These are phyloP conservation scores for Acanthamoeba polyphaga DNA, from an alignment of 208 protist genomes.

Conservation along the genomic window DNA sequence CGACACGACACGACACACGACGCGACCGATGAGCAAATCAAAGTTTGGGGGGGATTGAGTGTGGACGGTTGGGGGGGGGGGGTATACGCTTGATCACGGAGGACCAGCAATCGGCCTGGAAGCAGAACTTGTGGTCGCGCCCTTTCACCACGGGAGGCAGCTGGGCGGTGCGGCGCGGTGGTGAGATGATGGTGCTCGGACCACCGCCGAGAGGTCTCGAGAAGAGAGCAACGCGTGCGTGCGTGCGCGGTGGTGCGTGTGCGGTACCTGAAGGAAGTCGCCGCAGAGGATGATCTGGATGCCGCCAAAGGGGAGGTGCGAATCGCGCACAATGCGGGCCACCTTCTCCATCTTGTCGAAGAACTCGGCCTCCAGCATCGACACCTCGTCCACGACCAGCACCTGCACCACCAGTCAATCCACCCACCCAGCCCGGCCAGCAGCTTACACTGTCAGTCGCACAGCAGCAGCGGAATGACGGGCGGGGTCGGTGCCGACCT, in stretches of 20 bases:
- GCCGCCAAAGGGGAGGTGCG: conserved; percentile 79
- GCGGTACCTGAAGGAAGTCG: conserved; percentile 80
- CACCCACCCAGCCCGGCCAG: no score
- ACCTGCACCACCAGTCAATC: background rate
- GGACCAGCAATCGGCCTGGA: conserved; percentile 44
- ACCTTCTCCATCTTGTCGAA: conserved; percentile 86
- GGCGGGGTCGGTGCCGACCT: background rate
- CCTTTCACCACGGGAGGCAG: conserved; percentile 32
- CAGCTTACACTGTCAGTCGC: background rate
- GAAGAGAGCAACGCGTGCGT: background rate
- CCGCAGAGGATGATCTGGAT: conserved; percentile 83
- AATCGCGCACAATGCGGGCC: conserved; percentile 73
- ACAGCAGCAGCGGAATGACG: background rate
- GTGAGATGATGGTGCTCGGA: background rate
- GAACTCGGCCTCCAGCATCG: conserved; percentile 81
- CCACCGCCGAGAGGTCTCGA: background rate
- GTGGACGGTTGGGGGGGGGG: background rate
- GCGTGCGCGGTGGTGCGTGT: background rate
- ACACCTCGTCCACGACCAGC: conserved; percentile 87
- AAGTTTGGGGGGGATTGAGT: background rate
- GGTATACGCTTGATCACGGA: conserved; percentile 20
- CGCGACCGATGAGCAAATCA: background rate
- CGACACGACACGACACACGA: background rate
- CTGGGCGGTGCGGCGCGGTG: background rate
- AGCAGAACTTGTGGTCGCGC: conserved; percentile 38